Evolutionary conservation across 257 asterid genomes (phyloP), one percentile per base, ranked within the genome.

Genomic region (Fraxinus pennsylvanica): DNA sequence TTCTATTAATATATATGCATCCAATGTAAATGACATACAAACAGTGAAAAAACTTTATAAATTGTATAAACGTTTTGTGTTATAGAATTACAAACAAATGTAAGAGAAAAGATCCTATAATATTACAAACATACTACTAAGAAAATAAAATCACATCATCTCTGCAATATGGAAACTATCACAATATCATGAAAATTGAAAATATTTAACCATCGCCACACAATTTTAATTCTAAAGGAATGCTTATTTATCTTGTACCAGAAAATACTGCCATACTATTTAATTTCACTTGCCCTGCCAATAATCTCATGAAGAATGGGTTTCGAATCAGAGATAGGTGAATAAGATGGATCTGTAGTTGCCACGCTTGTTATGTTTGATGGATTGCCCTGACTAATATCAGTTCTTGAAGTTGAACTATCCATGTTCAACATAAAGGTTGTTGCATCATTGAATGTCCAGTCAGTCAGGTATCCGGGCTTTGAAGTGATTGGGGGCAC

Each of bases 381-480:
- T 68, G 84, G 30, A 54, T 45, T n/a, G 57, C 33, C 36, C 32
- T 8, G 76, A 59, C 14, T 59, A 68, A 59, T 45, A 29, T 61
- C 76, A 12, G 45, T 4, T 47, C 67, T 77, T 6, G 86, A 71
- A 66, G 76, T 59, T 21, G 72, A 61, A 68, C 19, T 41, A 2
- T 39, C 74, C 54, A 39, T 27, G 72, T 76, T 72, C 2, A 75
- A 59, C 78, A 79, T 12, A 47, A 84, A 84, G 30, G 86, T 86
- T 0, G 91, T 85, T 0, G 84, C 21, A 71, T 89, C 92, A 2
- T 63, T 77, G 15, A 90, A 89, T 50, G 79, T 83, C 94, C 91
- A 86, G 68, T 88, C 97, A 0, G 89, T 90, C 15, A 89, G 81
- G 81, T 90, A 90, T 3, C 94, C 87, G 0, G 96, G 94, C 70